These are phyloP conservation scores for Sclerotinia subarctica DNA, from an alignment of 2,329 filamentous ascomycete genomes.

Conservation along the genomic window DNA sequence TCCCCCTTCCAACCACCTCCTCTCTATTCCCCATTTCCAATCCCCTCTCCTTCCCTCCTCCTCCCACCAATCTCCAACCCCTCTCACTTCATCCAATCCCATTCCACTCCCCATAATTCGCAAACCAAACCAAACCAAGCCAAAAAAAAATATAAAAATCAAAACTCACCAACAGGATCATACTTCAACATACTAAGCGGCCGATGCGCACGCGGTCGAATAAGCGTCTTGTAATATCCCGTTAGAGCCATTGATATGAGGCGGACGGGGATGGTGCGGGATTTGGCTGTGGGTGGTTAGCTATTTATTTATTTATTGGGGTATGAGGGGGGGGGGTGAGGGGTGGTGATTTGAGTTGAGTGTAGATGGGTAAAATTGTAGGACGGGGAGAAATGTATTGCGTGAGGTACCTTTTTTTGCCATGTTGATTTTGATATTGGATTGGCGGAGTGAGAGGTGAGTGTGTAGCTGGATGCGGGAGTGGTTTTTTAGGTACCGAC, in stretches of 20 bases:
- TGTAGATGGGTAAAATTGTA: too few relatives aligned
- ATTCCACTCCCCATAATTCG: not conserved
- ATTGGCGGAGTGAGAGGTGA: too few relatives aligned
- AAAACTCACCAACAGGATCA: slow-evolving; percentile 75
- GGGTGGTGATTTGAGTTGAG: not conserved
- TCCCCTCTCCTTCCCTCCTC: not conserved
- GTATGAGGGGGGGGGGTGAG: too few relatives aligned
- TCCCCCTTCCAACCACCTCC: too few relatives aligned
- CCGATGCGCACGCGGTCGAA: slow-evolving; percentile 73
- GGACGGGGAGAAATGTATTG: too few relatives aligned
- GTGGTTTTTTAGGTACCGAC: too few relatives aligned
- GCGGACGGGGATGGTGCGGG: slow-evolving; percentile 87
- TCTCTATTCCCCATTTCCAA: not conserved
- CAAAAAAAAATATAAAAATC: not conserved
- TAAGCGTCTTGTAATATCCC: slow-evolving; percentile 91
- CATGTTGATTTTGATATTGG: too few relatives aligned
- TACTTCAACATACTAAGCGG: slow-evolving; percentile 99
- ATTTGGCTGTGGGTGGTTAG: slow-evolving; percentile 52
- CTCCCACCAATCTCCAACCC: not conserved
- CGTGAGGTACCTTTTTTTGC: too few relatives aligned
- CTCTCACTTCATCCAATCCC: not conserved
- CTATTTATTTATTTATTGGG: not conserved
- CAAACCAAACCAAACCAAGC: not conserved
- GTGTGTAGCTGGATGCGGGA: too few relatives aligned
- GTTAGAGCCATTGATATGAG: slow-evolving; percentile 98